These are phyloP conservation scores for Leccinum subgranulosum DNA, from an alignment of 768 basidiomycete species.

Conservation along the genomic window DNA sequence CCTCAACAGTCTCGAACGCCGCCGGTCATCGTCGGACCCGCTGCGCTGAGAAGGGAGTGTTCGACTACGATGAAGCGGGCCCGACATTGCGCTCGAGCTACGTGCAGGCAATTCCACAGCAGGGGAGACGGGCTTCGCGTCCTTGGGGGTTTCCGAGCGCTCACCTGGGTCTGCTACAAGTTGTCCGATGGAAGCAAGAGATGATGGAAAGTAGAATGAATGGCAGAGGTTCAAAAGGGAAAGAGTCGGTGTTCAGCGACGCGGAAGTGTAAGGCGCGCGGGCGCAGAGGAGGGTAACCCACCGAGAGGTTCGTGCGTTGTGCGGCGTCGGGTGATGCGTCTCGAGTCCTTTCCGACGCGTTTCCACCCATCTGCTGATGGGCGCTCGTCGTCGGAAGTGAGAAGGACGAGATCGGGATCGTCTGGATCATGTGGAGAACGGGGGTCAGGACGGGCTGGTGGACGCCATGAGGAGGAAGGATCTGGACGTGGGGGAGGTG, in stretches of 20 bases:
- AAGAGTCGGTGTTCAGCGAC: conserved; percentile 25
- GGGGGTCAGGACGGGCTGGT: conserved; percentile 6
- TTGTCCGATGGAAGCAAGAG: conserved; percentile 12
- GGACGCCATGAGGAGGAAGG: conserved; percentile 30
- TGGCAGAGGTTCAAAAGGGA: conserved; percentile 2
- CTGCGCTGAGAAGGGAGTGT: conserved; percentile 49
- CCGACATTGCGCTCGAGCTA: conserved; percentile 29
- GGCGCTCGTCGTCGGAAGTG: conserved; percentile 48
- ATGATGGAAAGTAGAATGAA: conserved; percentile 2
- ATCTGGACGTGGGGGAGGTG: conserved; percentile 54
- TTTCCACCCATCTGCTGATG: conserved; percentile 52
- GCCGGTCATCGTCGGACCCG: conserved; percentile 35
- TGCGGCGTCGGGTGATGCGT: conserved; percentile 53
- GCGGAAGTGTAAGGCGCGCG: conserved; percentile 27
- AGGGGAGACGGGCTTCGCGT: conserved; percentile 42
- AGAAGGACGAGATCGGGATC: conserved; percentile 46
- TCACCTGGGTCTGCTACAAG: conserved; percentile 18
- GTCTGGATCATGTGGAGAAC: conserved; percentile 31
- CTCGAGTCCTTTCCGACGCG: conserved; percentile 40
- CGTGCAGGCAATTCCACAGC: conserved; percentile 43
- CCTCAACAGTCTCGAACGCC: conserved; percentile 40
- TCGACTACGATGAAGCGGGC: conserved; percentile 50
- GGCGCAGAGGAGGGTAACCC: conserved; percentile 33
- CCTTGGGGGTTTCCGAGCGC: conserved; percentile 23
- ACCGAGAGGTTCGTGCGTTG: conserved; percentile 46